These are phyloP conservation scores for Collariella sp. DNA, from an alignment of 495 filamentous ascomycete species.

Conservation along the genomic window DNA sequence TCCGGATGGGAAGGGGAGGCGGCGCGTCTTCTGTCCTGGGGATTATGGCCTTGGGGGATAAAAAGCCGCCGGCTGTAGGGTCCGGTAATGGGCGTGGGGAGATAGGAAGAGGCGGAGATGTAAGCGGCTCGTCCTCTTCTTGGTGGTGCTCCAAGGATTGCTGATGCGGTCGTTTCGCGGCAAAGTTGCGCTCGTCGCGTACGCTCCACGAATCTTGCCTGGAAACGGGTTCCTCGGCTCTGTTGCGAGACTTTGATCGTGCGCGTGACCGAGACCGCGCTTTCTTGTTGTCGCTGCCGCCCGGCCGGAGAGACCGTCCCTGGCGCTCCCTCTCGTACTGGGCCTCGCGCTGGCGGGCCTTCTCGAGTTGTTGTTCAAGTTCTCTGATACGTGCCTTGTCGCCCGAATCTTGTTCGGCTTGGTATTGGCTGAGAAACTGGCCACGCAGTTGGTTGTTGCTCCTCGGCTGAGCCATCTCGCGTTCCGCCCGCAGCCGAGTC, in stretches of 20 bases:
- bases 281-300: constrained; percentile 35
- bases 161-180: constrained; percentile 52
- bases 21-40: constrained; percentile 30
- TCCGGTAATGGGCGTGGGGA: constrained; percentile 37
- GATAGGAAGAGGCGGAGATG: constrained; percentile 6
- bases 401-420: constrained; percentile 46
- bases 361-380: constrained; percentile 75
- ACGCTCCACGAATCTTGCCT: constrained; percentile 57
- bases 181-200: constrained; percentile 64
- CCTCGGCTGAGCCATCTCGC: constrained; percentile 42
- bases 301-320: constrained; percentile 37
- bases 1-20: background rate
- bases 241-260: constrained; percentile 34
- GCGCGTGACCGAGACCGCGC: constrained; percentile 31
- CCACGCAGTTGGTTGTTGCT: constrained; percentile 65
- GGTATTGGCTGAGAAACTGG: constrained; percentile 81
- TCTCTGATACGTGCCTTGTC: constrained; percentile 56
- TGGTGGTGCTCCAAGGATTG: constrained; percentile 20
- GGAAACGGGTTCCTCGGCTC: constrained; percentile 47
- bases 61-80: constrained; percentile 17
- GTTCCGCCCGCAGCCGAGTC: constrained; percentile 56
- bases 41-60: constrained; percentile 16
- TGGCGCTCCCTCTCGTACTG: constrained; percentile 78
- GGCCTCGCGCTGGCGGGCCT: constrained; percentile 75
- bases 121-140: background rate